phyloP scores from a whole-genome alignment of 2,329 filamentous ascomycete species.

The Dothiorella sarmentorum region DNA sequence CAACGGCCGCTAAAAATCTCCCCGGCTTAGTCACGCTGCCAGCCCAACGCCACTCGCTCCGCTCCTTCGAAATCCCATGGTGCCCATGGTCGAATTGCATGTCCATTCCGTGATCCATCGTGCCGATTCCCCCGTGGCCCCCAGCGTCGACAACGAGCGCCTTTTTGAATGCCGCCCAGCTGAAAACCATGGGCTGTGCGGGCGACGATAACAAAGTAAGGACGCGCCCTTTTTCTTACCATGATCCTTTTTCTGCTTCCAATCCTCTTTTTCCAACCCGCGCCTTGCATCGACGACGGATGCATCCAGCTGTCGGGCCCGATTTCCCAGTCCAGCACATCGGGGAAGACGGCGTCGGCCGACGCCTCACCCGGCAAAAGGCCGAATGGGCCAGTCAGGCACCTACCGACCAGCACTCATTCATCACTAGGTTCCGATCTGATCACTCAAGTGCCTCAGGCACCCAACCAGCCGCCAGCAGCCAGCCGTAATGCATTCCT shows the following conservation, averaged over 20 bases:
- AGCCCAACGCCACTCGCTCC: background rate
- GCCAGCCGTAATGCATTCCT: background rate
- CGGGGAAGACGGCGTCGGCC: background rate
- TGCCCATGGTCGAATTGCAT: background rate
- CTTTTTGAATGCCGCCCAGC: background rate
- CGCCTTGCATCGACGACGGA: background rate
- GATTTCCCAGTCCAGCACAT: background rate
- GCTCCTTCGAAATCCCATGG: background rate
- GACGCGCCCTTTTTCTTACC: background rate
- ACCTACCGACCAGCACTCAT: no score
- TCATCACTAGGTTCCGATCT: no score
- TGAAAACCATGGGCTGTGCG: no score
- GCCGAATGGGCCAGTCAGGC: background rate
- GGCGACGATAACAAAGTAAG: background rate
- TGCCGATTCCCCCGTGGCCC: background rate
- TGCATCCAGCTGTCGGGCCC: background rate
- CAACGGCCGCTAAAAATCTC: conserved; percentile 11
- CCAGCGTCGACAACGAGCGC: background rate
- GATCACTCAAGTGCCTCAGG: background rate
- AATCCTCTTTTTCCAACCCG: background rate
- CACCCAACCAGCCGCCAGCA: background rate
- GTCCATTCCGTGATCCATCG: background rate
- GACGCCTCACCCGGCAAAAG: background rate
- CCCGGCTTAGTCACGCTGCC: background rate
- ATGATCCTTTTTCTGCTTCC: background rate